Evolutionary conservation across 2,329 filamentous ascomycete genomes (phyloP), one percentile per base, ranked within the genome.

Genomic region (Calonectria pseudoturangicola): DNA sequence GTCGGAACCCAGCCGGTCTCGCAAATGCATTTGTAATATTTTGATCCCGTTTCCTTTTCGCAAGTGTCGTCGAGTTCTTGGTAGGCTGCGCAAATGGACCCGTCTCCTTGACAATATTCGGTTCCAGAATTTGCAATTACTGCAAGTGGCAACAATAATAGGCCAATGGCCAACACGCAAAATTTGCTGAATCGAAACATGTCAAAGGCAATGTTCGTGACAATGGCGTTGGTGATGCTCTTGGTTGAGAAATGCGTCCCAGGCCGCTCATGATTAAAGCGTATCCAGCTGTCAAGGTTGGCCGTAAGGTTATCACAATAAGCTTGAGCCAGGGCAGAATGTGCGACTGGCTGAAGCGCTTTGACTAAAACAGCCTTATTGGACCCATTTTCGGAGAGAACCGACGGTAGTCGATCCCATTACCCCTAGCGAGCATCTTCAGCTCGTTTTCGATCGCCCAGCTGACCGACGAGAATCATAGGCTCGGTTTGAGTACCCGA

Each of bases 1-100:
- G 48, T 60, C 13, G 47, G 47, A 43, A 68, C 21, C 45, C 47
- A 71, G 27, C 56, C 64, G 4, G 56, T 48, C 28, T 54, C 43
- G 28, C 64, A 71, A 63, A 68, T 48, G 21, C 70, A 68, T 16
- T 68, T 43, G 39, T 71, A 68, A 56, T 68, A 71, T 33, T 63
- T 68, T 48, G 27, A 15, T 21, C 36, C 64, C 16, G 48, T 50
- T 43, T 68, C 25, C 9, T 71, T 43, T n/a, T 68, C 25, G 36
- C 65, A 68, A 27, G 8, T 58, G 5, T 21, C 33, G 7, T 63
- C 64, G 15, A 71, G 63, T 2, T 33, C 25, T 12, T 67, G 4
- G 30, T 25, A 43, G 36, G 62, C 68, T 16, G 50, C 12, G 45
- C 51, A 66, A 48, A 71, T 71, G 10, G 67, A 66, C 9, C 51